Base-by-base conservation (phyloP, 352 stramenopile genomes). In the Globisporangium okanoganense region DNA sequence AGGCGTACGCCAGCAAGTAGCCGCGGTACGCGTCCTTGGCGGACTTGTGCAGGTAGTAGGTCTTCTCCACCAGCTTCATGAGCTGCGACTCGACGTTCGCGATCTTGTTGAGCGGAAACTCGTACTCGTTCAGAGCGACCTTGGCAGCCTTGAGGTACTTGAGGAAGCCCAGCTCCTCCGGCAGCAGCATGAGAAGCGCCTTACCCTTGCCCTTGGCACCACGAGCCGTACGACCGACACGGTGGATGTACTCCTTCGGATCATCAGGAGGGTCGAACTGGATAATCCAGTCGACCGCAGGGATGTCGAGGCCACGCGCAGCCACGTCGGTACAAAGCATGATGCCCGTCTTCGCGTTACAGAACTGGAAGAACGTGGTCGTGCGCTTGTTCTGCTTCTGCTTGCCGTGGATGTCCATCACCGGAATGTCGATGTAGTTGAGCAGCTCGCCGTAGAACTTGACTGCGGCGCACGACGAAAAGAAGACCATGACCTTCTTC, bases 381-480 rank as follows among this genome's bases (percentile, higher is more conserved):
- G 96, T 99, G n/a, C 97, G 87, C 73, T 99, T 99, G 72, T 98
- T 96, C 82, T 99, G 97, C 78, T 99, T 99, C 73, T 99, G 97
- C 60, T 98, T 97, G 55, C 97, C 97, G 80, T 99, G 97, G 73
- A 99, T 99, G 69, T 99, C 96, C 73, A 99, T 85, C 18, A 99
- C 96, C 0, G 95, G 92, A 56, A 99, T 94, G 73, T 99, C 97
- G 64, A 99, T 99, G 78, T 99, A 99, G 76, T 99, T 99, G 8
- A 99, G 83, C 64, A 99, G 82, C 73, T 99, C 97, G 18, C 94
- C 83, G 79, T 99, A 98, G 66, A 98, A 99, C 71, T 99, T 99
- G 55, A 99, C 98, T 18, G 91, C 96, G 64, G 95, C 98, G 61
- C 87, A 96, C 5, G 82, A 92, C 58, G 81, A 94, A 49, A 96